phyloP scores from a whole-genome alignment of 2,329 filamentous ascomycete species.

The Neonectria coccinea region DNA sequence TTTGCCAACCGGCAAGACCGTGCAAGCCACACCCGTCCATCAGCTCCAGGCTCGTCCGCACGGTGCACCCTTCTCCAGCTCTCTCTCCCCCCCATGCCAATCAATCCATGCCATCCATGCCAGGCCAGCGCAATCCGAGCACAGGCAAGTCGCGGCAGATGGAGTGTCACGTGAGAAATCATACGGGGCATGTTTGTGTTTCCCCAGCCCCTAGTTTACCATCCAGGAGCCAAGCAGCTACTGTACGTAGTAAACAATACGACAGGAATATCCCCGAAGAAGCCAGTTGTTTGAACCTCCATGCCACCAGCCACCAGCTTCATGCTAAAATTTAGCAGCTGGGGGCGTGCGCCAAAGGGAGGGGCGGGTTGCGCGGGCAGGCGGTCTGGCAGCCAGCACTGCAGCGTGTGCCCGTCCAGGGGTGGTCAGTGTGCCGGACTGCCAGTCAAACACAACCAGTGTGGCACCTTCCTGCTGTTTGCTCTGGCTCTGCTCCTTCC shows the following conservation, averaged over 20 bases:
- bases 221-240: not conserved
- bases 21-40: constrained; percentile 20
- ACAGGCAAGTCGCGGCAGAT: not conserved
- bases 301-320: constrained; percentile 23
- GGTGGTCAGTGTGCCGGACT: constrained; percentile 20
- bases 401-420: constrained; percentile 30
- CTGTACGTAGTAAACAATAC: not conserved
- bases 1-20: not conserved
- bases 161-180: not conserved
- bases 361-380: constrained; percentile 34
- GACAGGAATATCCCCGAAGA: not conserved
- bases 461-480: constrained; percentile 17
- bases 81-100: constrained; percentile 26
- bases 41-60: constrained; percentile 7
- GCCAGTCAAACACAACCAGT: constrained; percentile 13
- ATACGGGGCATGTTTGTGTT: not conserved
- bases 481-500: constrained; percentile 25
- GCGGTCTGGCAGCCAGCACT: constrained; percentile 44
- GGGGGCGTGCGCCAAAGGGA: constrained; percentile 36
- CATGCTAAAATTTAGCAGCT: constrained; percentile 33
- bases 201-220: constrained; percentile 6
- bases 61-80: constrained; percentile 25
- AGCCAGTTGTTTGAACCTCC: constrained; percentile 11
- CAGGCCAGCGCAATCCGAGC: constrained; percentile 7
- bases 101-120: constrained; percentile 7